A percentile compares a stretch with the other conserved stretches of the same genome.
Conservation (phyloP, 2,329 filamentous ascomycete species). For the Teratosphaeria gauchensis region DNA sequence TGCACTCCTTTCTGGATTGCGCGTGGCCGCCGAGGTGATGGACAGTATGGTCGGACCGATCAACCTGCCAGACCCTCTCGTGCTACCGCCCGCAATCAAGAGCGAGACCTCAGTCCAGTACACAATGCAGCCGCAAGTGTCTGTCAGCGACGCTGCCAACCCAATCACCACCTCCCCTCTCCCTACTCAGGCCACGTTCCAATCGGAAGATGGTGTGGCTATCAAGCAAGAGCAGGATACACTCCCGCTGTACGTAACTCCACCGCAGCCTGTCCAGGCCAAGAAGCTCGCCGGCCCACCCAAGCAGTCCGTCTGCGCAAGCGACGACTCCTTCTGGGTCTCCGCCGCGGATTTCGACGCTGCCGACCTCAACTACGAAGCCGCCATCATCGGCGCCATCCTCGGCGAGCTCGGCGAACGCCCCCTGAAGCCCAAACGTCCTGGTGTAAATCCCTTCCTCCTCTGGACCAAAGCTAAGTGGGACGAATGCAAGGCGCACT, state of each 20-base stretch:
- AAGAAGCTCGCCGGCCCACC: slow-evolving; percentile 15
- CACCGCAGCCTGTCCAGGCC: slow-evolving; percentile 16
- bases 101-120: slow-evolving; percentile 11
- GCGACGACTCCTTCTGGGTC: slow-evolving; percentile 25
- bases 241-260: slow-evolving; percentile 1
- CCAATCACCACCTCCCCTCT: not conserved
- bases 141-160: not conserved
- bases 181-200: not conserved
- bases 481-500: slow-evolving; percentile 53
- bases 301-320: slow-evolving; percentile 21
- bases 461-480: slow-evolving; percentile 74
- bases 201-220: not conserved
- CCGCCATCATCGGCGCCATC: slow-evolving; percentile 48
- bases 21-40: slow-evolving; percentile 78
- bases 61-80: slow-evolving; percentile 62
- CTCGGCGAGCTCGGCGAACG: slow-evolving; percentile 60
- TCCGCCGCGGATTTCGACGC: slow-evolving; percentile 14
- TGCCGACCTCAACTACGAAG: slow-evolving; percentile 44
- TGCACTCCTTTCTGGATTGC: slow-evolving; percentile 85
- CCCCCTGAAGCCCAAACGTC: slow-evolving; percentile 61
- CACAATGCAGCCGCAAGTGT: slow-evolving; percentile 9
- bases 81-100: slow-evolving; percentile 47
- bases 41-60: slow-evolving; percentile 75
- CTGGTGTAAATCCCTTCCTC: slow-evolving; percentile 75
- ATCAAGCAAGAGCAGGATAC: slow-evolving; percentile 19